Conservation (phyloP, 495 filamentous ascomycete genomes). For the Talaromyces ruber region DNA sequence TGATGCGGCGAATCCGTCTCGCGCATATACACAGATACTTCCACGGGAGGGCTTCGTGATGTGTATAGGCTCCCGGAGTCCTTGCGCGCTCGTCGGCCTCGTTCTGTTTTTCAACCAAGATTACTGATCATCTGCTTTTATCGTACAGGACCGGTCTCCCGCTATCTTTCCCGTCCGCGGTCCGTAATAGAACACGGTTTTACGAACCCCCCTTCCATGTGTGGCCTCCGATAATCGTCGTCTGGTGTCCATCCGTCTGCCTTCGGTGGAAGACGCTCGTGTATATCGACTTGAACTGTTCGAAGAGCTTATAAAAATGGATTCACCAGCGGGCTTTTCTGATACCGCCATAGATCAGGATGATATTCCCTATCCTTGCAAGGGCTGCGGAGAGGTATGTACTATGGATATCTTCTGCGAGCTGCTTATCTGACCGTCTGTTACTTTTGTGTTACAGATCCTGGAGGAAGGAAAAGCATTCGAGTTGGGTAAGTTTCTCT, state of each 20-base stretch:
- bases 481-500: constrained; percentile 70
- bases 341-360: constrained; percentile 83
- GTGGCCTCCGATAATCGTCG: background rate
- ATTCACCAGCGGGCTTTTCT: constrained; percentile 48
- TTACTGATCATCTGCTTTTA: background rate
- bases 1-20: background rate
- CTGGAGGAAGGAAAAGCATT: constrained; percentile 98
- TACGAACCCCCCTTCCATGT: background rate
- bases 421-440: constrained; percentile 7
- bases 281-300: background rate
- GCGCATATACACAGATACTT: background rate
- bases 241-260: background rate
- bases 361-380: constrained; percentile 83
- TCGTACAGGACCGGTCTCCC: background rate
- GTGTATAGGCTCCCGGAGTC: background rate
- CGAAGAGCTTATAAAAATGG: constrained; percentile 19
- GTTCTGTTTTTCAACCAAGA: background rate
- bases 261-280: background rate
- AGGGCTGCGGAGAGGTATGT: constrained; percentile 91
- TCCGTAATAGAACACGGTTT: background rate
- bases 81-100: background rate
- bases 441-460: constrained; percentile 49
- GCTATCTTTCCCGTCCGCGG: background rate
- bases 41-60: background rate
- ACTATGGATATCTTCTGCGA: constrained; percentile 5